Conservation (phyloP, 2,329 filamentous ascomycete genomes). For the Fusarium citri region DNA sequence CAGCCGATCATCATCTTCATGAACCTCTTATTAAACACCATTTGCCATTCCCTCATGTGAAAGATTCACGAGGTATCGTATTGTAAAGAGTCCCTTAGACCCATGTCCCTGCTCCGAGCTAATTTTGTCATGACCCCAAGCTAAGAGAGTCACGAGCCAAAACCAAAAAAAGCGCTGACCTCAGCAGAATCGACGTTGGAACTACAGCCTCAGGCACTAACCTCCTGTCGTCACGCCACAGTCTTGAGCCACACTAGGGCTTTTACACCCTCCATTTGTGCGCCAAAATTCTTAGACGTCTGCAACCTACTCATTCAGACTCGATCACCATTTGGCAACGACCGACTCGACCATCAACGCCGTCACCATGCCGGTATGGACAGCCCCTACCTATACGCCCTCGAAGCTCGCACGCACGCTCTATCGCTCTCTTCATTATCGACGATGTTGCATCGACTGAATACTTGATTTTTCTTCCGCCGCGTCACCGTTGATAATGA, state of each 20-base stretch:
- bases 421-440: slow-evolving; percentile 25
- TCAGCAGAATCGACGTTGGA: slow-evolving; percentile 6
- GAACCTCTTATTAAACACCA: neutral
- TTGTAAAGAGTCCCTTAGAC: neutral
- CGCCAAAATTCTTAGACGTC: slow-evolving; percentile 47
- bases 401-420: slow-evolving; percentile 9
- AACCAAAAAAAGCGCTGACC: slow-evolving; percentile 9
- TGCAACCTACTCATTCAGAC: slow-evolving; percentile 47
- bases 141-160: slow-evolving; percentile 15
- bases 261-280: neutral
- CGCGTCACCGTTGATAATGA: slow-evolving; percentile 16
- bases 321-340: slow-evolving; percentile 49
- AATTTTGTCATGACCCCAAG: slow-evolving; percentile 34
- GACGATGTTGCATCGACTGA: slow-evolving; percentile 22
- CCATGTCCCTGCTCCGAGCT: slow-evolving; percentile 3
- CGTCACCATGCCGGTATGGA: slow-evolving; percentile 58
- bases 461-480: slow-evolving; percentile 3
- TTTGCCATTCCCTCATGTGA: neutral
- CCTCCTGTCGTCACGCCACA: slow-evolving; percentile 11
- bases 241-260: slow-evolving; percentile 41
- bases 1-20: neutral
- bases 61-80: slow-evolving; percentile 1
- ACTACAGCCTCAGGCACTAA: slow-evolving; percentile 31
- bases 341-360: slow-evolving; percentile 54
- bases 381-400: slow-evolving; percentile 18